Percentiles rank a stretch among this genome's conserved stretches.
These are phyloP conservation scores for Lentinula detonsa DNA, from an alignment of 768 basidiomycete species.

Conservation along the genomic window DNA sequence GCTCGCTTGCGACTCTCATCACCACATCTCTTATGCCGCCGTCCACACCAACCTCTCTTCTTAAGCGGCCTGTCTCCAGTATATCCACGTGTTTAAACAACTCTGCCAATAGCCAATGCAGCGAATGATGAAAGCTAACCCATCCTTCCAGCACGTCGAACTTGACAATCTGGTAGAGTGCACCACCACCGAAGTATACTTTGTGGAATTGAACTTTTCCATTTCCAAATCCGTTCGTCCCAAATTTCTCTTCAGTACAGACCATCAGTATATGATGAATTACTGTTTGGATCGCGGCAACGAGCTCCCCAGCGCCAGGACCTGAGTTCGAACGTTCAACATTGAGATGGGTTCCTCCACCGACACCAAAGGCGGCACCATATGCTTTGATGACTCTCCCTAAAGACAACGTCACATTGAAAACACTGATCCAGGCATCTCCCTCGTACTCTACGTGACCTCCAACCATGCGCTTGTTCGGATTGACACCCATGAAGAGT, in stretches of 20 bases:
- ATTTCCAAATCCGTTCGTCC: conserved; percentile 64
- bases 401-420: conserved; percentile 89
- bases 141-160: conserved; percentile 78
- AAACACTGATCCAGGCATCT: conserved; percentile 95
- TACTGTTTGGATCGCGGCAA: conserved; percentile 62
- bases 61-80: conserved; percentile 49
- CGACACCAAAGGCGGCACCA: conserved; percentile 58
- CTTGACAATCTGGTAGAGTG: conserved; percentile 54
- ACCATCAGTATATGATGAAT: conserved; percentile 68
- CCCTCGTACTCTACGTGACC: conserved; percentile 95
- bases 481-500: conserved; percentile 91
- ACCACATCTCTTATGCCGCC: conserved; percentile 55
- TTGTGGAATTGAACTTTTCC: conserved; percentile 55
- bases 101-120: conserved; percentile 89
- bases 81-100: conserved; percentile 77
- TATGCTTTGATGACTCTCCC: conserved; percentile 86
- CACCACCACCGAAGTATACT: conserved; percentile 59
- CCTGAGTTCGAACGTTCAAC: conserved; percentile 18
- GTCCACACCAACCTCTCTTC: conserved; percentile 38
- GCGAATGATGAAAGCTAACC: conserved; percentile 90
- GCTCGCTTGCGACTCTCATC: conserved; percentile 54
- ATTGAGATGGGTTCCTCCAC: conserved; percentile 15
- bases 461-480: conserved; percentile 75
- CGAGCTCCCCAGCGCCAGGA: conserved; percentile 51
- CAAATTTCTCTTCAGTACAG: conserved; percentile 60